phyloP scores from a whole-genome alignment of 2,329 filamentous ascomycete species.

The Colletotrichum gigasporum region DNA sequence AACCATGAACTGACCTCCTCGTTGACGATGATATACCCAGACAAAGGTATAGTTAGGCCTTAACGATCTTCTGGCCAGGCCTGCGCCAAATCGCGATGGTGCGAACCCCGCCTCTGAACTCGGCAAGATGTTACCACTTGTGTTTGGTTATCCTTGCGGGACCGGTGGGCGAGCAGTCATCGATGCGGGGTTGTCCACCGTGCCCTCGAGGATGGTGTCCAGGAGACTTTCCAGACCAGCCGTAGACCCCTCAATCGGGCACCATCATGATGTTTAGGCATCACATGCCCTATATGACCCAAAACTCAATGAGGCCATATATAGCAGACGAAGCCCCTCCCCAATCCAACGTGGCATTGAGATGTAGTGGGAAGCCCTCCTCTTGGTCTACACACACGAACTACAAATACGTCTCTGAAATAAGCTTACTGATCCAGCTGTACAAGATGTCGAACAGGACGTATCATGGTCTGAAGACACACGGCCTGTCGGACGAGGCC shows the following conservation, averaged over 20 bases:
- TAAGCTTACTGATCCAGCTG: background rate
- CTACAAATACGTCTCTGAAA: background rate
- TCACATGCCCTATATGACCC: background rate
- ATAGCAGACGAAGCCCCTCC: background rate
- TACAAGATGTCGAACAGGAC: constrained; percentile 10
- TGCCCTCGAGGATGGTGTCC: constrained; percentile 11
- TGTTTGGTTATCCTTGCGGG: constrained; percentile 6
- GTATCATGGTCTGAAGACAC: constrained; percentile 19
- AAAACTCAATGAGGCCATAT: constrained; percentile 8
- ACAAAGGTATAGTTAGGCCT: background rate
- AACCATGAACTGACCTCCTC: background rate
- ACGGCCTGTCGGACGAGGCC: constrained; percentile 33
- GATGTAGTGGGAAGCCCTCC: no score
- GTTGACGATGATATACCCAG: background rate
- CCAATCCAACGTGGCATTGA: no score
- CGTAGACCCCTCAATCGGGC: constrained; percentile 5
- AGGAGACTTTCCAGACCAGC: constrained; percentile 1
- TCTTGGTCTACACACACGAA: background rate
- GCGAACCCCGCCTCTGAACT: background rate
- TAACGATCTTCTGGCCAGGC: background rate
- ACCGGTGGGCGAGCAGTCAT: background rate
- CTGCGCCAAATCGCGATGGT: background rate
- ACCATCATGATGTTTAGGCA: background rate
- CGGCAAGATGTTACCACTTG: background rate
- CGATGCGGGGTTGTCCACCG: constrained; percentile 18